Evolutionary conservation across 1,139 yeast species (phyloP), one percentile per base, ranked within the genome.

Genomic region (Suhomyces atakaporum): DNA sequence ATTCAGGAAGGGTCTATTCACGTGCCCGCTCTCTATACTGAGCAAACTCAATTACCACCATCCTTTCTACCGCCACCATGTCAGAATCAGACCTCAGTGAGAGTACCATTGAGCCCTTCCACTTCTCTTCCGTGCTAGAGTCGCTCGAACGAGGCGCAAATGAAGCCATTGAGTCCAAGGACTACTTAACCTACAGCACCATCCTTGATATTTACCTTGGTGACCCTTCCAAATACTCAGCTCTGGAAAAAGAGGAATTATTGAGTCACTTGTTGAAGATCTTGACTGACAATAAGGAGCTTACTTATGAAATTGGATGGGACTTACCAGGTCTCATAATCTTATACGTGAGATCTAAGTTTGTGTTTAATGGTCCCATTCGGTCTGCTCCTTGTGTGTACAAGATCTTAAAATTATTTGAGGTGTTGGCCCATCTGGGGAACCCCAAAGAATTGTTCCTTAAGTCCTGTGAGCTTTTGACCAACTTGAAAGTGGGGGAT

Each of bases 221-320:
- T 9, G 79, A 79, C 27, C 77, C 80, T 3, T 31, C 49, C 3
- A 51, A 62, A 8, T 83, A 70, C 56, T 44, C 70, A 13, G 62
- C 62, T 31, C 73, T 64, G 0, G 87, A 84, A 40, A 72, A 77
- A 34, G 70, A 65, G 6, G 47, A 36, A 30, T 33, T 49, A 16
- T 52, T 82, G 37, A 54, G 53, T 2, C 55, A 62, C 10, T 53
- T 87, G 16, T 54, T 66, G 29, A 62, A 55, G 0, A 61, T 77
- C 1, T 56, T 87, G 22, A 53, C 62, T 21, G 55, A 54, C 1
- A 61, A 81, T 50, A 56, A 67, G 18, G 69, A 69, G n/a, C 58
- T 87, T 24, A 66, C 81, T 0, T 66, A 73, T 41, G 86, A 84
- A 48, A 77, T 87, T 40, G 95, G 95, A 2, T 89, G 97, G 97